These are phyloP conservation scores for Stygiomarasmius scandens DNA, from an alignment of 1,284 basidiomycete genomes.

Conservation along the genomic window DNA sequence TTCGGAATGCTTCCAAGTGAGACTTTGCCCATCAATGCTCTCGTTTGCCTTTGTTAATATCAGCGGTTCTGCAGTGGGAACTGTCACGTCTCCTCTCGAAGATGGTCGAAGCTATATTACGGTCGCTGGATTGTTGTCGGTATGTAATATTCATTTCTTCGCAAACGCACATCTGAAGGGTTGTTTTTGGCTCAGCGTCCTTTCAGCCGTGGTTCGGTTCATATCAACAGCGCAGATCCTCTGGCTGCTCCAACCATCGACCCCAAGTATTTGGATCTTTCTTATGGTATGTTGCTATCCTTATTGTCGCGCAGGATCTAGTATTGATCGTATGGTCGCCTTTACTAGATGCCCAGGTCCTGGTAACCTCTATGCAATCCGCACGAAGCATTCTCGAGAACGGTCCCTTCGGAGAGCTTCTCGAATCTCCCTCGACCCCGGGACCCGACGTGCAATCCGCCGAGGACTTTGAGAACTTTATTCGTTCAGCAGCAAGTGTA, in stretches of 20 bases:
- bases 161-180: not conserved
- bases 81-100: not conserved
- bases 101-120: not conserved
- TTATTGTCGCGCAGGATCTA: too few relatives aligned
- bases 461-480: not conserved
- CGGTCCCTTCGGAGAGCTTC: not conserved
- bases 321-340: not conserved
- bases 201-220: slow-evolving; percentile 19
- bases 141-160: not conserved
- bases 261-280: slow-evolving; percentile 51
- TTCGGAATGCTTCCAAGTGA: not conserved
- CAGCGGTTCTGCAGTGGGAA: not conserved
- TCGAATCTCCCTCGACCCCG: not conserved
- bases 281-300: slow-evolving; percentile 35
- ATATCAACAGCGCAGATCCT: slow-evolving; percentile 31
- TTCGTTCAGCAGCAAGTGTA: not conserved
- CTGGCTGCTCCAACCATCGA: slow-evolving; percentile 45
- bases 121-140: not conserved
- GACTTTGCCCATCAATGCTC: not conserved
- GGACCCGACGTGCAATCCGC: not conserved
- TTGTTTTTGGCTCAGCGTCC: slow-evolving; percentile 11
- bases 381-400: not conserved
- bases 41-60: not conserved
- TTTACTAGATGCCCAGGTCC: not conserved
- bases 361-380: not conserved